phyloP scores from a whole-genome alignment of 768 basidiomycete species.

The Amanita fuliginea region DNA sequence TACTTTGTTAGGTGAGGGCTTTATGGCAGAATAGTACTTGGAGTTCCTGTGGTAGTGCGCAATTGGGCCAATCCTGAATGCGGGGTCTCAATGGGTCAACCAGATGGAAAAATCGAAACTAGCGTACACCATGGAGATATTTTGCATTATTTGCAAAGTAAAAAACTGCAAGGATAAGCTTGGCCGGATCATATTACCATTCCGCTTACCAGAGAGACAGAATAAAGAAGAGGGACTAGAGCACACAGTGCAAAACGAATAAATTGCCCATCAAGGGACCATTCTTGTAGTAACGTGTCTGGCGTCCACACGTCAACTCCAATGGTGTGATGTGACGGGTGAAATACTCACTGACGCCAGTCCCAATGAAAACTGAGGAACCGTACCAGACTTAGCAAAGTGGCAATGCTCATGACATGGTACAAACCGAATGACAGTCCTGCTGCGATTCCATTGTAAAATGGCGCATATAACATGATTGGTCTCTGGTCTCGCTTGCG shows the following conservation, averaged over 20 bases:
- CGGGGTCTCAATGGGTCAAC: constrained; percentile 13
- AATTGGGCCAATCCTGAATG: constrained; percentile 57
- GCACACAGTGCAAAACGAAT: constrained; percentile 53
- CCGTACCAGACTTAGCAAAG: constrained; percentile 19
- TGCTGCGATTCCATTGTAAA: constrained; percentile 55
- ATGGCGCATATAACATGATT: constrained; percentile 44
- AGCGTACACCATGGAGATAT: constrained; percentile 52
- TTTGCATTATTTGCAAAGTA: constrained; percentile 58
- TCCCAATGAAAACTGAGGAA: constrained; percentile 49
- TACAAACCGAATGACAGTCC: constrained; percentile 42
- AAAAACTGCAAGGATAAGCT: constrained; percentile 46
- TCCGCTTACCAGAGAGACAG: constrained; percentile 50
- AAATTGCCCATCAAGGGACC: constrained; percentile 45
- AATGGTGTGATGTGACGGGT: not conserved
- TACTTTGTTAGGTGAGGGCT: constrained; percentile 35
- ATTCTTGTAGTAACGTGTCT: constrained; percentile 52
- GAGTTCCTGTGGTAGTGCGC: constrained; percentile 73
- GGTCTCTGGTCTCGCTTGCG: constrained; percentile 8
- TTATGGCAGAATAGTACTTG: constrained; percentile 64
- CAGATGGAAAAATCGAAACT: constrained; percentile 1
- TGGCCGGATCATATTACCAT: constrained; percentile 10
- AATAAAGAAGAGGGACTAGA: constrained; percentile 57
- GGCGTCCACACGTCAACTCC: not conserved
- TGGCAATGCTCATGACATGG: constrained; percentile 20
- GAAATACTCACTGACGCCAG: constrained; percentile 37